Conservation (phyloP, 2,329 filamentous ascomycete genomes). For the Monilinia fructigena region DNA sequence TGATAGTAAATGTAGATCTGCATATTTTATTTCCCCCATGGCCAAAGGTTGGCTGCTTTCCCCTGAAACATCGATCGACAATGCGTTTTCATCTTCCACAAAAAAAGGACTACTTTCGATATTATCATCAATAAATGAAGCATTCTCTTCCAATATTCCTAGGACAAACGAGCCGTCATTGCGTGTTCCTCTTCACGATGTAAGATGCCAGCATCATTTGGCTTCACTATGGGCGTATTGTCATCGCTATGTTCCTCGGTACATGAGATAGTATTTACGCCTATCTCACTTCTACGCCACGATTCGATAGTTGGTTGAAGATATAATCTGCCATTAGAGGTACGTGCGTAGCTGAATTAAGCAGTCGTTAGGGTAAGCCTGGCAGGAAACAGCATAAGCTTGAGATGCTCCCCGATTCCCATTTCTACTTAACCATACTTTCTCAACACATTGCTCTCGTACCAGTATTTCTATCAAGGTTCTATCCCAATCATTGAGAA, state of each 20-base stretch:
- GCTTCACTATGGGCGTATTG: no score
- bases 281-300: fast-evolving
- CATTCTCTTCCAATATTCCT: not conserved
- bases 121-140: no score
- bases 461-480: not conserved
- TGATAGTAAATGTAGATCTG: not conserved
- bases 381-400: no score
- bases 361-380: not conserved
- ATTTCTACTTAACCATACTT: not conserved
- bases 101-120: no score
- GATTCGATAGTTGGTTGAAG: not conserved
- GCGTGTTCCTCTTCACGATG: not conserved
- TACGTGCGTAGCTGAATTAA: not conserved
- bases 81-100: not conserved
- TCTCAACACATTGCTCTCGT: fast-evolving
- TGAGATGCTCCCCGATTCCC: not conserved
- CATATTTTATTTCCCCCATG: not conserved
- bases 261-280: not conserved
- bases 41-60: not conserved
- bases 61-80: not conserved
- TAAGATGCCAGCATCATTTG: not conserved
- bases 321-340: not conserved
- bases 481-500: not conserved
- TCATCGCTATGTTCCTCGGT: not conserved
- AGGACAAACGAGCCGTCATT: not conserved